Conservation (phyloP, 1,284 basidiomycete species). For the Ustilago cynodontis region DNA sequence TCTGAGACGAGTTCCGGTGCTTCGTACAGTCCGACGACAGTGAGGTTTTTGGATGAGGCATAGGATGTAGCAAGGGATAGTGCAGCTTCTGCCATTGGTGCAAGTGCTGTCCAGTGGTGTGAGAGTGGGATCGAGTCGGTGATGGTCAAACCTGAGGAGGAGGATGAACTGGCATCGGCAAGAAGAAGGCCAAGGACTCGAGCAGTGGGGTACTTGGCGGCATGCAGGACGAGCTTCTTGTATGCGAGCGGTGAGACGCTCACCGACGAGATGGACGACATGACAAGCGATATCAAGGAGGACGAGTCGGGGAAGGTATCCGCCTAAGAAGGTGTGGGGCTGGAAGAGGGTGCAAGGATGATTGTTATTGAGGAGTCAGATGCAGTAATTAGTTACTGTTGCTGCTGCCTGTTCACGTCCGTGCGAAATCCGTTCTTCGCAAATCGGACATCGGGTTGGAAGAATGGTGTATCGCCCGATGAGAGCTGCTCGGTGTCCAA, state of each 20-base stretch:
- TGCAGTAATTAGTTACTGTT: background rate
- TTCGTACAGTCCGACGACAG: constrained; percentile 44
- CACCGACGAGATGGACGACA: constrained; percentile 28
- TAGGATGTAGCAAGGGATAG: constrained; percentile 35
- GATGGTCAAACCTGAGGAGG: constrained; percentile 15
- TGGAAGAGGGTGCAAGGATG: background rate
- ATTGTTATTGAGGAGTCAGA: background rate
- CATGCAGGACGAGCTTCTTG: constrained; percentile 48
- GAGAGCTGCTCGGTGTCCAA: constrained; percentile 15
- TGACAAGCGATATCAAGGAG: background rate
- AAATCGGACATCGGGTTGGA: background rate
- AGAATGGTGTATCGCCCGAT: background rate
- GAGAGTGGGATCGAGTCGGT: constrained; percentile 39
- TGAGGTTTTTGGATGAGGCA: constrained; percentile 20
- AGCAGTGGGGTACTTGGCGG: constrained; percentile 49
- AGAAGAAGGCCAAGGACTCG: constrained; percentile 45
- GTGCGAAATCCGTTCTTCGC: constrained; percentile 40
- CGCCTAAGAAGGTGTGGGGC: background rate
- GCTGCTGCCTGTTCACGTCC: constrained; percentile 25
- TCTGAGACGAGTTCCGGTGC: constrained; percentile 39
- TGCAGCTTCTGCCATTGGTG: constrained; percentile 45
- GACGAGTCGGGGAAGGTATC: background rate
- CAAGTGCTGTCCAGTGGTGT: constrained; percentile 51
- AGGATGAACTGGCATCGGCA: constrained; percentile 10
- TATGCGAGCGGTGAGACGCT: constrained; percentile 40